Base-by-base conservation (phyloP, 306 rosid genomes). In the Inga laurina region DNA sequence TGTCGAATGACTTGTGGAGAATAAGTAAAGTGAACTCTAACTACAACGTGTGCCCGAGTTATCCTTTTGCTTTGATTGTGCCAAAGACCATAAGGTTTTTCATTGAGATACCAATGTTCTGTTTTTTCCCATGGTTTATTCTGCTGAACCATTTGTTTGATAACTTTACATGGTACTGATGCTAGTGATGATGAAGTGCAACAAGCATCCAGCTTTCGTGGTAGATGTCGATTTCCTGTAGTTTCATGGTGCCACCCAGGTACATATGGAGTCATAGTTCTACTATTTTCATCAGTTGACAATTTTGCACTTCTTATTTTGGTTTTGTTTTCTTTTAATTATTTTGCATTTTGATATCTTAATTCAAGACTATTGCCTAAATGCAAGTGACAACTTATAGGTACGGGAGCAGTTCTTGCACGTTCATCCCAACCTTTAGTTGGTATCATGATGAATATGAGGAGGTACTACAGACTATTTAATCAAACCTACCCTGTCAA, bases 391-490 rank as follows among this genome's bases (percentile, higher is more conserved):
- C 77, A 72, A 86, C 9, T 84, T 80, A 21, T 85, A 96, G 99
- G 71, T 83, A 91, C 91, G 30, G 99, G 99, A 88, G 99, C 98
- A 56, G 99, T 91, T 69, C 97, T 96, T 89, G 98, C 99, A 79
- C 98, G 98, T 76, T 96, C 99, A 80, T 91, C 99, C 84, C 99
- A 96, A 85, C 99, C 99, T 67, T 82, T 94, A 80, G 98, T 94
- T 88, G 99, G 99, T 82, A 86, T 96, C 84, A 92, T 96, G 99
- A 92, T 90, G 97, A 96, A 92, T 87, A 89, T 91, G 95, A 92
- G 98, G 91, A 96, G 99, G 99, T 96, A 94, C 90, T 83, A 52
- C 48, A 32, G 56, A 59, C 43, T 81, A 64, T 72, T 74, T 78
- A 69, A 57, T 87, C 82, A 78, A 84, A 82, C 68, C 30, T 51